Evolutionary conservation across 805 yeast genomes (phyloP), one percentile per base, ranked within the genome.

Genomic region (Candida loeiensis): DNA sequence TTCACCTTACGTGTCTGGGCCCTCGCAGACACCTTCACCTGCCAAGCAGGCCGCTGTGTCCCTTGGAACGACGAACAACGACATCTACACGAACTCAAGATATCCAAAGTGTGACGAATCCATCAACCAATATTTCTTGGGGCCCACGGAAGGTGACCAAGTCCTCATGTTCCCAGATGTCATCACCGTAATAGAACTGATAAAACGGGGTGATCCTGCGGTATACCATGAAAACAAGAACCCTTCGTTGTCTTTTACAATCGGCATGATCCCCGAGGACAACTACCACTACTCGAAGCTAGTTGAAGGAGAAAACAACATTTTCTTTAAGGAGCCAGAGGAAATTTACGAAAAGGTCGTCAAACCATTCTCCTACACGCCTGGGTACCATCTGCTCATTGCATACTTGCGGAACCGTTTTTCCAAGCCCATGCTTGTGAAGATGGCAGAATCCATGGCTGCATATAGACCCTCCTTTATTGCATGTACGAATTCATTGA

Each of bases 391-490:
- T 60, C 78, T 81, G 34, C 70, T 91, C 41, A 79, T 86, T 50
- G 74, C 79, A 8, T 90, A 90, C 56, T 65, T 91, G 44, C 70
- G 82, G 43, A 67, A 74, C 26, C 63, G 98, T 36, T 89, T 91
- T 57, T 76, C 78, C 35, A 76, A 79, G 44, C 71, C 71, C 12
- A 80, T 82, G 61, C 70, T 91, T 41, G 84, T 89, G 41, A 76
- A 80, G 40, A 82, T 93, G 80, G 89, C 95, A 1, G 81, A 82
- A 54, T 78, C 86, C 6, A 84, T 91, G 82, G 93, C 97, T 0
- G 84, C 83, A 33, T 89, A 89, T 54, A 67, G 98, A 48, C 96
- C 98, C 2, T 80, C 90, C 9, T 91, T 91, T 58, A 88, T 90
- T 51, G 96, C 97, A 3, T 85, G 95, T 52, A 86, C 95, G 28